Evolutionary conservation across 352 stramenopile genomes (phyloP).

Genomic region (Plasmopara muralis): DNA sequence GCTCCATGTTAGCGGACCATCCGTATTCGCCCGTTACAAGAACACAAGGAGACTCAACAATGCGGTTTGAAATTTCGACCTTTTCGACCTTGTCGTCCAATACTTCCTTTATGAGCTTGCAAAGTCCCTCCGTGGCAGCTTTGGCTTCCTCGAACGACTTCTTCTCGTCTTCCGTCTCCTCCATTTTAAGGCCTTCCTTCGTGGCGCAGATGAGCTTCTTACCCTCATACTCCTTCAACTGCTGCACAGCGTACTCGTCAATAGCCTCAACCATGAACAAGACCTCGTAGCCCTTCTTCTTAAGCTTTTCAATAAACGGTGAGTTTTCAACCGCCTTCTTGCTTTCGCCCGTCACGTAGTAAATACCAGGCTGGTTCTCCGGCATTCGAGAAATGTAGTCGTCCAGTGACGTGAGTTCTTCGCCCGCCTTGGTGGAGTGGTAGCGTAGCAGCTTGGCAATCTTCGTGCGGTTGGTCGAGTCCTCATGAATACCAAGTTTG

Average conservation of each 20-base stretch:
- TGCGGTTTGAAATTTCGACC: slow-evolving; percentile 98
- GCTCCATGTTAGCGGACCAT: slow-evolving; percentile 99
- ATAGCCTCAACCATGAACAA: slow-evolving; percentile 99
- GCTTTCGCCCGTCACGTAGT: slow-evolving; percentile 99
- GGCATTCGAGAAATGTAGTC: slow-evolving; percentile 98
- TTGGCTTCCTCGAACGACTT: slow-evolving; percentile 99
- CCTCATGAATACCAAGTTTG: slow-evolving; percentile 99
- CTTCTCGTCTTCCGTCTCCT: slow-evolving; percentile 97
- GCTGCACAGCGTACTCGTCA: slow-evolving; percentile 99
- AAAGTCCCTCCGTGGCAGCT: slow-evolving; percentile 94
- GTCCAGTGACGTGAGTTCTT: slow-evolving; percentile 96
- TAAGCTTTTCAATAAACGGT: slow-evolving; percentile 99
- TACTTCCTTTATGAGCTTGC: slow-evolving; percentile 99
- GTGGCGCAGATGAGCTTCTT: slow-evolving; percentile 99
- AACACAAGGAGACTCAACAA: slow-evolving; percentile 97
- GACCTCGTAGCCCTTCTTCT: slow-evolving; percentile 99
- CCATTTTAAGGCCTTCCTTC: slow-evolving; percentile 96
- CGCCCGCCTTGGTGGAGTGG: slow-evolving; percentile 97
- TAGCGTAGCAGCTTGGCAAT: slow-evolving; percentile 99
- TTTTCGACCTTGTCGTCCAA: slow-evolving; percentile 99
- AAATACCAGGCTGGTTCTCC: slow-evolving; percentile 97
- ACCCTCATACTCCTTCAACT: slow-evolving; percentile 99
- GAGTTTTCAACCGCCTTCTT: slow-evolving; percentile 99
- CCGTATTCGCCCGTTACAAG: slow-evolving; percentile 99
- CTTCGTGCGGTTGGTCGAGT: slow-evolving; percentile 98